Evolutionary conservation across 78 protist genomes (phyloP).

Genomic region (Dictyostelium purpureum): DNA sequence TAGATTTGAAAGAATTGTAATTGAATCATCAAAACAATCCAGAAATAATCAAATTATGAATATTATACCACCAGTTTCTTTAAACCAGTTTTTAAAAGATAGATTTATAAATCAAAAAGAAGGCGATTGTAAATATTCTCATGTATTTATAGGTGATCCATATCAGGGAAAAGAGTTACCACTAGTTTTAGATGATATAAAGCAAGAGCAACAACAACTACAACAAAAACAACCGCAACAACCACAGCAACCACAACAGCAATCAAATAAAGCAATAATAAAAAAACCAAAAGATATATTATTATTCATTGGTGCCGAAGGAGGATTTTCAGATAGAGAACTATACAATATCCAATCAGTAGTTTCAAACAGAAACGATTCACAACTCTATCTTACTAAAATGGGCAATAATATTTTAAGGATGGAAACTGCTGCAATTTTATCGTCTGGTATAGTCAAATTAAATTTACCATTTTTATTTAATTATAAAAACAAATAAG

Average conservation of each 20-base stretch:
- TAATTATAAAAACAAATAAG: not conserved
- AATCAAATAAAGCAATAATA: not conserved
- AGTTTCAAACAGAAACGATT: not conserved
- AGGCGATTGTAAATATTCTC: not conserved
- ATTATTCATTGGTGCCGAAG: conserved; percentile 46
- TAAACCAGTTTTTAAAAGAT: not conserved
- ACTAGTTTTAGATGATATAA: not conserved
- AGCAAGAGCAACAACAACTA: not conserved
- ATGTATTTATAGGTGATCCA: conserved; percentile 56
- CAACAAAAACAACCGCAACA: not conserved
- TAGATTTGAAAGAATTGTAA: conserved; percentile 33
- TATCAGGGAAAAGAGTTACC: conserved; percentile 37
- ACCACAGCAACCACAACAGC: not conserved
- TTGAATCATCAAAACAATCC: conserved; percentile 41
- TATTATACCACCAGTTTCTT: conserved; percentile 8
- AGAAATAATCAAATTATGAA: conserved; percentile 27
- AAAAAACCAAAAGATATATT: not conserved
- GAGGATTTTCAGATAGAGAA: conserved; percentile 52
- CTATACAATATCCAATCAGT: not conserved
- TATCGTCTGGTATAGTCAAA: conserved; percentile 8
- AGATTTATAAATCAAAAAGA: not conserved
- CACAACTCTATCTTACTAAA: not conserved
- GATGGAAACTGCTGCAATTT: conserved; percentile 35
- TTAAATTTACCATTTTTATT: not conserved
- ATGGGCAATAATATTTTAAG: conserved; percentile 10